Evolutionary conservation across 2,329 filamentous ascomycete species (phyloP).

Genomic region (Zelopaecilomyces penicillatus): DNA sequence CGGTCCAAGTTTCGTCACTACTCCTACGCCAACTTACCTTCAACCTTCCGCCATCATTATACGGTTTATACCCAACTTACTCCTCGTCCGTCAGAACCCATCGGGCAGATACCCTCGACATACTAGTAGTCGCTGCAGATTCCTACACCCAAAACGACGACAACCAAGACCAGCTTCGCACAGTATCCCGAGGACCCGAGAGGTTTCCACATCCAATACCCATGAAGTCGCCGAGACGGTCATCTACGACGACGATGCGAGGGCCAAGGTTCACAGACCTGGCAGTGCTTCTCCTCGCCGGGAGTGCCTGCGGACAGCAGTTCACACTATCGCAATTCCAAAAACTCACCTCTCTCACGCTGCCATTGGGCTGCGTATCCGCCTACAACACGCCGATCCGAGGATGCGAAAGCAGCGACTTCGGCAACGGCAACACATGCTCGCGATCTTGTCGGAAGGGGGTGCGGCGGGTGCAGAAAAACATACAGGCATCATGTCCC

Average conservation of each 20-base stretch:
- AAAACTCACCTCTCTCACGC: constrained; percentile 26
- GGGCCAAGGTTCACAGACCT: neutral
- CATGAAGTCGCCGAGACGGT: neutral
- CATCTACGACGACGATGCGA: neutral
- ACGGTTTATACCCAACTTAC: no score
- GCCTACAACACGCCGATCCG: constrained; percentile 34
- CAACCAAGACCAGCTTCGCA: no score
- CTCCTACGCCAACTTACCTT: no score
- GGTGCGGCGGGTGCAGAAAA: constrained; percentile 18
- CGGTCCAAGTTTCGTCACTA: no score
- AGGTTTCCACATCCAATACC: no score
- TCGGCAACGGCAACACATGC: constrained; percentile 25
- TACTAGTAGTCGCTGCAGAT: no score
- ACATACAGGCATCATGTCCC: constrained; percentile 20
- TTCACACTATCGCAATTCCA: constrained; percentile 33
- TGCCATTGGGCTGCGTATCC: constrained; percentile 29
- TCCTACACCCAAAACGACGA: no score
- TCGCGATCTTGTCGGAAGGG: constrained; percentile 27
- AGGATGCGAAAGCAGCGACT: constrained; percentile 30
- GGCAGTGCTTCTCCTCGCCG: constrained; percentile 14
- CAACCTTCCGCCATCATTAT: no score
- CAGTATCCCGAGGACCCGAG: no score
- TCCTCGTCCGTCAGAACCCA: no score
- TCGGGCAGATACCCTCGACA: no score
- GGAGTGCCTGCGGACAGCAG: constrained; percentile 15